phyloP scores from a whole-genome alignment of 1,284 basidiomycete species.

The Ustilago xerochloae region DNA sequence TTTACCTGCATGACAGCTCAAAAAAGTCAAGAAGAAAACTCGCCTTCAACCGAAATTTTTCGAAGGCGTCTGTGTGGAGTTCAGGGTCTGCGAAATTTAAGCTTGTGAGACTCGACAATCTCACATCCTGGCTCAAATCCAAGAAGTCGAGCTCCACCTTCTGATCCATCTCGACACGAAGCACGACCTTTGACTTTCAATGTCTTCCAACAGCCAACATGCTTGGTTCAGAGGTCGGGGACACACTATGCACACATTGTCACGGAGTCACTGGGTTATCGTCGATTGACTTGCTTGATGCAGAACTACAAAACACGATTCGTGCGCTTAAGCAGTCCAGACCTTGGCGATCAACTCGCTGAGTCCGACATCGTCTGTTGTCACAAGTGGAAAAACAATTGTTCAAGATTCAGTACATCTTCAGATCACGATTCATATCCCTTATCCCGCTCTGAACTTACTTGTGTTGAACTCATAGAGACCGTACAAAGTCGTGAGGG shows the following conservation, averaged over 20 bases:
- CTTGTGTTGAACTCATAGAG: conserved; percentile 75
- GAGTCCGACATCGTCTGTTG: conserved; percentile 81
- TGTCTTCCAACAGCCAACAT: no score
- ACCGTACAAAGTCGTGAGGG: conserved; percentile 86
- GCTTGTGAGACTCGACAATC: background rate
- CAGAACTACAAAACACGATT: background rate
- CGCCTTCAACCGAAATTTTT: conserved; percentile 24
- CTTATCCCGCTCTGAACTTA: conserved; percentile 27
- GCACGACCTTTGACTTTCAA: background rate
- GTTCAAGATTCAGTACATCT: conserved; percentile 13
- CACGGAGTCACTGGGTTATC: background rate
- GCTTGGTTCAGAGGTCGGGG: no score
- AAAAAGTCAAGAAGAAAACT: conserved; percentile 26
- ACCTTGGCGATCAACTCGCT: conserved; percentile 77
- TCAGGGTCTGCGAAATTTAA: conserved; percentile 23
- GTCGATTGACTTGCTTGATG: conserved; percentile 10
- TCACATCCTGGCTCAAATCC: background rate
- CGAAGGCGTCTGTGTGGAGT: conserved; percentile 30
- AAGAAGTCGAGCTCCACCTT: background rate
- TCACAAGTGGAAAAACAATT: background rate
- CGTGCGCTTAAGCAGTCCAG: conserved; percentile 74
- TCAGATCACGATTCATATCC: background rate
- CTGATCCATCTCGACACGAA: background rate
- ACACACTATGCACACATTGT: background rate
- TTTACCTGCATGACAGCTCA: background rate